A percentile compares a stretch with the other conserved stretches of the same genome.
Conservation (phyloP, 2,329 filamentous ascomycete genomes). For the Colletotrichum abscissum region DNA sequence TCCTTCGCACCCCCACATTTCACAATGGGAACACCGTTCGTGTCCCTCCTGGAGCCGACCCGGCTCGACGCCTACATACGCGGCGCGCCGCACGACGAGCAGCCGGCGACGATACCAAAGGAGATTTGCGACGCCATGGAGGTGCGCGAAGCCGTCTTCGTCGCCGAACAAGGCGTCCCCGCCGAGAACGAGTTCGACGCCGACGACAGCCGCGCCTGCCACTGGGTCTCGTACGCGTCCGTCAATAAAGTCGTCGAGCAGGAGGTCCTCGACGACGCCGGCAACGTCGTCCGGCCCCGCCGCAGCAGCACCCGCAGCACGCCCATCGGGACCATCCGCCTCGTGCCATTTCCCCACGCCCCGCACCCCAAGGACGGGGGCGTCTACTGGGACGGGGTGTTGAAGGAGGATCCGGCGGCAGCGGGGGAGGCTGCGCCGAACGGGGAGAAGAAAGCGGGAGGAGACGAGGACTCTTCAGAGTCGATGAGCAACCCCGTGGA, state of each 20-base stretch:
- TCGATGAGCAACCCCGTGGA: not conserved
- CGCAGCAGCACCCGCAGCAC: constrained; percentile 56
- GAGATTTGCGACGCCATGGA: constrained; percentile 73
- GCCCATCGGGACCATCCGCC: constrained; percentile 80
- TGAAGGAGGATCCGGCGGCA: constrained; percentile 42
- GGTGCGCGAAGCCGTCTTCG: constrained; percentile 71
- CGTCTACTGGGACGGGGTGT: constrained; percentile 57
- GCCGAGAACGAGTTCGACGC: constrained; percentile 80
- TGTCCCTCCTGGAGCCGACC: constrained; percentile 59
- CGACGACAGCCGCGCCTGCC: constrained; percentile 83
- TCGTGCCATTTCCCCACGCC: constrained; percentile 84
- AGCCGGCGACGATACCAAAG: constrained; percentile 59
- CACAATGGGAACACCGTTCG: constrained; percentile 62
- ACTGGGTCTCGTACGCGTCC: constrained; percentile 87
- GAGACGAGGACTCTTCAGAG: constrained; percentile 21
- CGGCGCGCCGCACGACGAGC: constrained; percentile 51
- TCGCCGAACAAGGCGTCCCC: constrained; percentile 67
- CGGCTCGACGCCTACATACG: constrained; percentile 61
- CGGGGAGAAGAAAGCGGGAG: constrained; percentile 37
- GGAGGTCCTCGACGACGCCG: constrained; percentile 56
- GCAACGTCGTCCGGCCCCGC: constrained; percentile 53
- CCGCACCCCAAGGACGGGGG: constrained; percentile 68
- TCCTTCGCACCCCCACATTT: not conserved
- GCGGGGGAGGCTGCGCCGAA: constrained; percentile 28
- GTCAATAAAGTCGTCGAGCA: constrained; percentile 59